phyloP scores from a whole-genome alignment of 208 protist species.

The Acanthamoeba royreba region DNA sequence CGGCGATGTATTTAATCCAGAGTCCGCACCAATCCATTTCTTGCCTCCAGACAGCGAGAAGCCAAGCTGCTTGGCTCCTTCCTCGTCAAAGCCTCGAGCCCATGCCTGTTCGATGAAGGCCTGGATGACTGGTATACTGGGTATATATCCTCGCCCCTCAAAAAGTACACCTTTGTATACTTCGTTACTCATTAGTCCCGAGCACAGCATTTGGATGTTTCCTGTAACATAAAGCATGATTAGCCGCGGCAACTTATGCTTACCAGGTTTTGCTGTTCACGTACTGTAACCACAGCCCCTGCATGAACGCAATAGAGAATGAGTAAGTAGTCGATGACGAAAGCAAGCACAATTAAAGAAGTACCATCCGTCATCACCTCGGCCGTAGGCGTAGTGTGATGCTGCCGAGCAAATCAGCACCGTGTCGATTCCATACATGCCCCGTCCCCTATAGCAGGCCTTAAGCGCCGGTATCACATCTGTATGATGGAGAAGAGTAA shows the following conservation, averaged over 20 bases:
- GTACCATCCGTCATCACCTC: slow-evolving; percentile 35
- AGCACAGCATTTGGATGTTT: slow-evolving; percentile 52
- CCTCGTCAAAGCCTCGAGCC: slow-evolving; percentile 20
- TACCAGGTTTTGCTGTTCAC: too few species aligned
- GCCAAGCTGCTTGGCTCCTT: slow-evolving; percentile 10
- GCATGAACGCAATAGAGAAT: not conserved
- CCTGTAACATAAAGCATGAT: not conserved
- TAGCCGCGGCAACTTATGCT: too few species aligned
- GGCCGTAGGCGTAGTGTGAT: slow-evolving; percentile 23
- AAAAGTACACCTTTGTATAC: slow-evolving; percentile 10
- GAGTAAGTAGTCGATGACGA: not conserved
- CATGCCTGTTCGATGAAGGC: slow-evolving; percentile 40
- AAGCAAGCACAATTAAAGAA: not conserved
- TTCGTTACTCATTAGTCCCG: slow-evolving; percentile 4
- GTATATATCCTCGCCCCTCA: slow-evolving; percentile 14
- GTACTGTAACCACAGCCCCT: not conserved
- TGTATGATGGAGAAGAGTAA: not conserved
- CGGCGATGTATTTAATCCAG: not conserved
- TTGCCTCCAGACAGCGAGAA: not conserved
- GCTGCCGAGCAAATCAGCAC: slow-evolving; percentile 26
- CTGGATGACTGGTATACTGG: slow-evolving; percentile 39
- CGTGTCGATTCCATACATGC: slow-evolving; percentile 22
- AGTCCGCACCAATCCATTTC: slow-evolving; percentile 29
- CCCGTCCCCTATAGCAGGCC: not conserved
- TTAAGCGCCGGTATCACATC: not conserved